These are phyloP conservation scores for Imleria badia DNA, from an alignment of 768 basidiomycete genomes.

Conservation along the genomic window DNA sequence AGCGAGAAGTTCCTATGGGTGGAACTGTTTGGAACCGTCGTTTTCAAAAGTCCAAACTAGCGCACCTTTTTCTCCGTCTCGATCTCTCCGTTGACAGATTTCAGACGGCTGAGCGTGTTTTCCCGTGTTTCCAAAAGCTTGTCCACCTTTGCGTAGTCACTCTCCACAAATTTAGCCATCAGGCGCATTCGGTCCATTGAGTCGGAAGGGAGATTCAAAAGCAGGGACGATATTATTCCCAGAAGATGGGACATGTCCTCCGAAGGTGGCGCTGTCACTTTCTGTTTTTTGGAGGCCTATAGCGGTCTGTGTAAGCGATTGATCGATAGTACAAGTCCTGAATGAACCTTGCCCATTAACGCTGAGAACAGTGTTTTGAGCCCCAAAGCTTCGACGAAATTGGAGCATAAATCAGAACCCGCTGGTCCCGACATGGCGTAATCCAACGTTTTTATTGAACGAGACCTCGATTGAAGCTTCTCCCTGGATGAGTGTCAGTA, in stretches of 20 bases:
- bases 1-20: slow-evolving; percentile 48
- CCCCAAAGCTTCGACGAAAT: slow-evolving; percentile 85
- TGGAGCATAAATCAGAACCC: slow-evolving; percentile 69
- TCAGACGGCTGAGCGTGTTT: slow-evolving; percentile 58
- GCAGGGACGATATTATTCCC: slow-evolving; percentile 83
- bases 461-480: slow-evolving; percentile 74
- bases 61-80: slow-evolving; percentile 64
- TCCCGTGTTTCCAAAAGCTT: slow-evolving; percentile 89
- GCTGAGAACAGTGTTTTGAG: slow-evolving; percentile 87
- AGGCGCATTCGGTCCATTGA: slow-evolving; percentile 77
- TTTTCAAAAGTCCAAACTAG: background rate
- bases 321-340: background rate
- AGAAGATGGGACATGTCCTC: slow-evolving; percentile 89
- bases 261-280: slow-evolving; percentile 51
- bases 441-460: slow-evolving; percentile 89
- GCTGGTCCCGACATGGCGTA: slow-evolving; percentile 82
- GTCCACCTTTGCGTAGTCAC: slow-evolving; percentile 91
- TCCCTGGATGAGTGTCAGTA: slow-evolving; percentile 50
- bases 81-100: slow-evolving; percentile 63
- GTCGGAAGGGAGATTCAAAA: slow-evolving; percentile 85
- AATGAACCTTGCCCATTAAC: slow-evolving; percentile 88
- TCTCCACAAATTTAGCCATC: slow-evolving; percentile 92
- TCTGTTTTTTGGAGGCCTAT: slow-evolving; percentile 65
- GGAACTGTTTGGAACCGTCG: background rate
- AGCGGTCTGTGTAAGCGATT: slow-evolving; percentile 8